Percentiles rank a stretch among this genome's conserved stretches.
Conservation (phyloP, 306 rosid genomes). For the Acmispon strigosus region DNA sequence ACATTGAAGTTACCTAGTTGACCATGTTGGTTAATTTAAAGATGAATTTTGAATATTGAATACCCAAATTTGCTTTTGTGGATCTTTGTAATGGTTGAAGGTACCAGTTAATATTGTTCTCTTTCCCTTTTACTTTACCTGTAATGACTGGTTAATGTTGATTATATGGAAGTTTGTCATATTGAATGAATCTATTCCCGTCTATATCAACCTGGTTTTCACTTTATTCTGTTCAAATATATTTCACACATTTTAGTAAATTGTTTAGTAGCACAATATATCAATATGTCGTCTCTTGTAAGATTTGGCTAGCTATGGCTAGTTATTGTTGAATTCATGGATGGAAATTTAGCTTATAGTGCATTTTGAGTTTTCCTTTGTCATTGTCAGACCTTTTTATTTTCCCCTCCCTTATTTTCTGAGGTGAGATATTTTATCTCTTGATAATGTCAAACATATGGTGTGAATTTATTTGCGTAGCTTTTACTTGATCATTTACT, state of each 20-base stretch:
- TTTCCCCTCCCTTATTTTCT: constrained; percentile 7
- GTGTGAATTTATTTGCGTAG: neutral
- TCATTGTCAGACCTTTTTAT: neutral
- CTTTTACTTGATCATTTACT: neutral
- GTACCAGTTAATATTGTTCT: neutral
- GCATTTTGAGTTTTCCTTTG: neutral
- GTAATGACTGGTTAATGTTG: neutral
- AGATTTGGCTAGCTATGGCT: constrained; percentile 10
- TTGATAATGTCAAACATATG: neutral
- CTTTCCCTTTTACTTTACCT: neutral
- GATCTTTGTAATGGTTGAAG: neutral
- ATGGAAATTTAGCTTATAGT: neutral
- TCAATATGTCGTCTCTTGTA: neutral
- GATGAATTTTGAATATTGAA: constrained; percentile 10
- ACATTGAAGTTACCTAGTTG: neutral
- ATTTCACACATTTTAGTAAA: neutral
- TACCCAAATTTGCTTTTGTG: neutral
- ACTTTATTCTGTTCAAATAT: neutral
- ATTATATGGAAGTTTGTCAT: neutral
- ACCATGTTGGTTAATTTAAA: neutral
- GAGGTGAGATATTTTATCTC: constrained; percentile 20
- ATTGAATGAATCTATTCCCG: neutral
- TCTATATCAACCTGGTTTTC: neutral
- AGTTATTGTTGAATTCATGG: constrained; percentile 12
- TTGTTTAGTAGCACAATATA: no score